Base-by-base conservation (phyloP, 129 eudicot species). In the Centella asiatica region DNA sequence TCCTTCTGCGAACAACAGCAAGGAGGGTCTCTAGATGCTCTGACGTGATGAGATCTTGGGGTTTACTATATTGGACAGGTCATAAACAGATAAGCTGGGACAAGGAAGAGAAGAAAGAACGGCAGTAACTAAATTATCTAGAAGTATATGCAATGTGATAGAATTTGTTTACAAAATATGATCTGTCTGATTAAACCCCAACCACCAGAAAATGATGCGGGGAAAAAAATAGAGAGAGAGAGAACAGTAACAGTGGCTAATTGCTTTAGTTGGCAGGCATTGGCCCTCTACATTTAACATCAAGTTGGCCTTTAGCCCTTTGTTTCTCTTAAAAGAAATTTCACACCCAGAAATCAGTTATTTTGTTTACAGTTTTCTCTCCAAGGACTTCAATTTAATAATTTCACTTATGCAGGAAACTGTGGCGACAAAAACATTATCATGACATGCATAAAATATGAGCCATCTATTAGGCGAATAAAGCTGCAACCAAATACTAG, bases 1-100 rank as follows among this genome's bases (percentile, higher is more conserved):
- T 85, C 89, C 66, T 90, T 86, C 78, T 90, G 93, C n/a, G 97
- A 79, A 90, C 93, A 76, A 86, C 76, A 34, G 93, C 88, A 65
- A 90, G 83, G 64, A 90, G 89, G 18, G 97, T 90, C 55, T 79
- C 93, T 69, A 89, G 64, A 74, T 90, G 95, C 65, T 90, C 97
- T 22, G 95, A 75, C n/a, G 70, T 74, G 59, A 90, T 19, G 26
- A 90, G 63, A 69, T 86, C 95, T 28, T 86, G 75, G 34, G 95
- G 93, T 78, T 76, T 36, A 90, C 93, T 61, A 90, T 69, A 68
- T 78, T 80, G 60, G 95, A 89, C 56, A 89, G 84, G 72, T 89
- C 97, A 76, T 86, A 89, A 54, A 85, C 97, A 76, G 95, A 95
- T 69, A 89, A 83, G 83, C 95, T 89, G 92, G 53, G 79, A 76